These are phyloP conservation scores for Diaporthe sp. DNA, from an alignment of 2,329 filamentous ascomycete genomes.

Conservation along the genomic window DNA sequence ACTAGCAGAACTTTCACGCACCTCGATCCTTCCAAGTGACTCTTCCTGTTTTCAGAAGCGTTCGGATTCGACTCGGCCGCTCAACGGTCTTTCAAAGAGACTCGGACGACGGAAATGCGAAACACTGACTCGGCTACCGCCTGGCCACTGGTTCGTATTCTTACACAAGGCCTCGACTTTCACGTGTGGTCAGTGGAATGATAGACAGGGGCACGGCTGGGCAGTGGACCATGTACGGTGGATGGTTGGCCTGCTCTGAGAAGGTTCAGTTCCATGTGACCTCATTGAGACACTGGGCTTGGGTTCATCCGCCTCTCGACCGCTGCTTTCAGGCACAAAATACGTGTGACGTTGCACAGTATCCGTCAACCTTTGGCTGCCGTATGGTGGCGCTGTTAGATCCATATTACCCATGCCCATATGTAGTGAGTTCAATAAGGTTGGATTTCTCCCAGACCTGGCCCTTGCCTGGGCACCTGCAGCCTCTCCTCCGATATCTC, in stretches of 20 bases:
- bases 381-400: constrained; percentile 50
- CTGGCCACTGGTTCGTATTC: constrained; percentile 5
- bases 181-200: constrained; percentile 30
- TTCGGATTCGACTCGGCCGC: not conserved
- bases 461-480: constrained; percentile 30
- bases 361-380: constrained; percentile 52
- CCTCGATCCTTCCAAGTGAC: constrained; percentile 23
- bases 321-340: constrained; percentile 18
- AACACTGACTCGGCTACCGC: constrained; percentile 10
- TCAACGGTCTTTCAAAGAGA: constrained; percentile 18
- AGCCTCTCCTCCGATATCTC: constrained; percentile 20
- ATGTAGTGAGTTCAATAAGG: constrained; percentile 35
- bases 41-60: not conserved
- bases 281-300: constrained; percentile 31
- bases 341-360: constrained; percentile 51
- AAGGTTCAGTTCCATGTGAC: constrained; percentile 6
- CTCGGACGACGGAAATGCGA: constrained; percentile 7
- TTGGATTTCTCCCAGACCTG: constrained; percentile 38
- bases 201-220: constrained; percentile 8
- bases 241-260: constrained; percentile 15
- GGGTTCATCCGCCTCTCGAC: constrained; percentile 31
- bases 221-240: constrained; percentile 10
- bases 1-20: not conserved
- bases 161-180: constrained; percentile 22
- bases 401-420: constrained; percentile 45